phyloP scores from a whole-genome alignment of 371 early-diverging fungal species.

The Lichtheimia hyalospora region DNA sequence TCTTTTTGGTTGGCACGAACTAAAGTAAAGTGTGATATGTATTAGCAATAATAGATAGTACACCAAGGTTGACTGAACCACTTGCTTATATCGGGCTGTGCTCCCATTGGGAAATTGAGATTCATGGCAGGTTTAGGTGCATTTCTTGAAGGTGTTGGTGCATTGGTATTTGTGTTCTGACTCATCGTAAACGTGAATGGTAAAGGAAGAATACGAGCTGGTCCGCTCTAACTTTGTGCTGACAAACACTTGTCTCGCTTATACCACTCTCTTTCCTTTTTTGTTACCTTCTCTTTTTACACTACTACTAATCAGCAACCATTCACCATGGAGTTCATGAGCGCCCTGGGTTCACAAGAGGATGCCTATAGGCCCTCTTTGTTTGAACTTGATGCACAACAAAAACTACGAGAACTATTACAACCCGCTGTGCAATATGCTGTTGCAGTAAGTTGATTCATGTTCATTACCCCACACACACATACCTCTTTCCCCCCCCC shows the following conservation, averaged over 20 bases:
- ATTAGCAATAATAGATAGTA: too few species aligned
- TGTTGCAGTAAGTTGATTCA: slow-evolving; percentile 65
- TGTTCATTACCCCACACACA: neutral
- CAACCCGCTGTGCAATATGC: slow-evolving; percentile 87
- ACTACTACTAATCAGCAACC: neutral
- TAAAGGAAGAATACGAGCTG: neutral
- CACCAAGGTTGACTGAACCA: neutral
- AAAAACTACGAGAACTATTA: slow-evolving; percentile 77
- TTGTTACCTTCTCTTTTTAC: neutral
- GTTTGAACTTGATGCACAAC: slow-evolving; percentile 89
- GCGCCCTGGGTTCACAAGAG: slow-evolving; percentile 71
- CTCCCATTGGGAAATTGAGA: slow-evolving; percentile 67
- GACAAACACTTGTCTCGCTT: neutral
- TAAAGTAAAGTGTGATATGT: slow-evolving; percentile 6
- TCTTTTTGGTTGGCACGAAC: slow-evolving; percentile 91
- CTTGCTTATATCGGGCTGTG: slow-evolving; percentile 81
- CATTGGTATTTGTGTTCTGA: neutral
- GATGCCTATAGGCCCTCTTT: slow-evolving; percentile 81
- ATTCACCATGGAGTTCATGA: slow-evolving; percentile 82
- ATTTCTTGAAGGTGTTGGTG: neutral
- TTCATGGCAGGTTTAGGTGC: slow-evolving; percentile 3
- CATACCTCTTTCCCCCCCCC: neutral
- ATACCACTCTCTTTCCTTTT: slow-evolving; percentile 1
- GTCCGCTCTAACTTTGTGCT: neutral
- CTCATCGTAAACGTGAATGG: slow-evolving; percentile 4